Evolutionary conservation across 768 basidiomycete species (phyloP).

Genomic region (Agrocybe chaxingu): DNA sequence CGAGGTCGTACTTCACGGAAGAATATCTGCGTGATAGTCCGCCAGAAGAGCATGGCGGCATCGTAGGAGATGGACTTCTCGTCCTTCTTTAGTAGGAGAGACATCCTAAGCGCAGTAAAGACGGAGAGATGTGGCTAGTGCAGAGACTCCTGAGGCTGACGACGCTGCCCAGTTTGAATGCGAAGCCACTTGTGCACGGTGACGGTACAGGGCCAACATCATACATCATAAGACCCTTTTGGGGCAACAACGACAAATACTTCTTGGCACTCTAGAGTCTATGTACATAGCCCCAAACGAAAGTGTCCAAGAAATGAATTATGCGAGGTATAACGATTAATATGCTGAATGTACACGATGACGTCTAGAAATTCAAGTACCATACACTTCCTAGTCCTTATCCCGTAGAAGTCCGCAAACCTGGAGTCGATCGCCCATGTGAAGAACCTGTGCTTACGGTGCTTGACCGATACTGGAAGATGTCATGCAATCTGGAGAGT

Average conservation of each 20-base stretch:
- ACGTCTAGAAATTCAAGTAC: conserved; percentile 5
- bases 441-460: conserved; percentile 47
- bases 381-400: conserved; percentile 13
- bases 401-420: conserved; percentile 28
- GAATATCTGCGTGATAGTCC: conserved; percentile 86
- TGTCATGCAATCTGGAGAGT: conserved; percentile 70
- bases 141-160: too few species aligned
- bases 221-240: too few species aligned
- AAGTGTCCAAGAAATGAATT: background rate
- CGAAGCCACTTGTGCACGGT: too few species aligned
- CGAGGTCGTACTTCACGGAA: conserved; percentile 94
- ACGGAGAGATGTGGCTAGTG: background rate
- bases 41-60: conserved; percentile 80
- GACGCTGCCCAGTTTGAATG: too few species aligned
- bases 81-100: conserved; percentile 8
- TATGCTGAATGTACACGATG: conserved; percentile 8
- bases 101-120: conserved; percentile 16
- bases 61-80: conserved; percentile 52
- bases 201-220: too few species aligned
- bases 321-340: background rate
- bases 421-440: conserved; percentile 28
- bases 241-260: too few species aligned
- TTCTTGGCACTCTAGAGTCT: too few species aligned
- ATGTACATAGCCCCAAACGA: background rate
- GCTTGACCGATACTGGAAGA: conserved; percentile 82